A percentile compares a stretch with the other conserved stretches of the same genome.
Conservation (phyloP, 805 yeast genomes). For the Lipomyces yamanashiensis region DNA sequence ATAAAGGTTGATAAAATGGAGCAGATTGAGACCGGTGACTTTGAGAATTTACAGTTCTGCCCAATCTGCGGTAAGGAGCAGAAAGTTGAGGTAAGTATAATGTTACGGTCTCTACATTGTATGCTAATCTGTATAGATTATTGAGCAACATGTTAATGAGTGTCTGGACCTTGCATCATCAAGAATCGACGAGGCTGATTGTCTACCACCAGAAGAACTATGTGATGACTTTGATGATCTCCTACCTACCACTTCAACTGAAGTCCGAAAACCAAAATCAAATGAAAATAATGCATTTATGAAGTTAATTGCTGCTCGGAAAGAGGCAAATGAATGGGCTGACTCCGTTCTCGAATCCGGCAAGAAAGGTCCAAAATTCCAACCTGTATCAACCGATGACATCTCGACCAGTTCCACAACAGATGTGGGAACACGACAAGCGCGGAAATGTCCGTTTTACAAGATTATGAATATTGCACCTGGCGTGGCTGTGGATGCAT, state of each 20-base stretch:
- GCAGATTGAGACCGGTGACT: background rate
- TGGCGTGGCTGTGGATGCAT: constrained; percentile 48
- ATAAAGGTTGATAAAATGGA: background rate
- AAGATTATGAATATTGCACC: constrained; percentile 43
- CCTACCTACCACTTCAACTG: background rate
- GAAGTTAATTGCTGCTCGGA: background rate
- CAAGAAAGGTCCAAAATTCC: background rate
- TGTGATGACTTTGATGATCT: background rate
- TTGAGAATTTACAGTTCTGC: background rate
- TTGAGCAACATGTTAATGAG: constrained; percentile 17
- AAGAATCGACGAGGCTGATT: background rate
- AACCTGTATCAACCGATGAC: background rate
- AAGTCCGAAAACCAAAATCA: background rate
- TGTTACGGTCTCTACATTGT: background rate
- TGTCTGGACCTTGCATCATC: constrained; percentile 9
- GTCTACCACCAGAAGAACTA: background rate
- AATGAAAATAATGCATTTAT: background rate
- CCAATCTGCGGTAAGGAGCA: constrained; percentile 13
- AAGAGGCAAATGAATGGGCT: background rate
- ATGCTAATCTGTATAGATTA: background rate
- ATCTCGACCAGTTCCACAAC: background rate
- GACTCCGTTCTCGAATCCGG: background rate
- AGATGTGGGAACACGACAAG: background rate
- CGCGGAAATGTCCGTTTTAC: constrained; percentile 42
- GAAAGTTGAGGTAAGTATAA: background rate